Base-by-base conservation (phyloP, 768 basidiomycete species). In the Lactifluus piperatus region DNA sequence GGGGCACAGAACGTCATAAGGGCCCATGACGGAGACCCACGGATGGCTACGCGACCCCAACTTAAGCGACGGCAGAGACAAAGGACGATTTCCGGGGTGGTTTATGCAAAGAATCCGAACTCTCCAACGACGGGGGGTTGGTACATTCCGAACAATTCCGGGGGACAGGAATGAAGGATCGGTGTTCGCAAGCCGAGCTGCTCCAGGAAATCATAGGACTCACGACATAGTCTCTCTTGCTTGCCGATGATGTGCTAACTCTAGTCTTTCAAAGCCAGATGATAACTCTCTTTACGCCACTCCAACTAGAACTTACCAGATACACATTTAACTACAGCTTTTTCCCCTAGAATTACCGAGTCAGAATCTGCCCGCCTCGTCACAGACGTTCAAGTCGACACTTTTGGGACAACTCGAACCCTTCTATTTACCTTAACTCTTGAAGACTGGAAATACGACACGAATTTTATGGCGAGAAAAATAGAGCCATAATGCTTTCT, bases 331-430 rank as follows among this genome's bases (percentile, higher is more conserved):
- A 37, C 32, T 18, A 11, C 22, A 34, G n/a, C n/a, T n/a, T 20
- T 49, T 60, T 36, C 48, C 52, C 22, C 7, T 30, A 14, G 48
- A 60, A 51, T n/a, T n/a, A n/a, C n/a, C n/a, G n/a, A n/a, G n/a
- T n/a, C n/a, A n/a, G n/a, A 11, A 32, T 24, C 27, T 51, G 43
- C 9, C 4, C 9, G n/a, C 22, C 20, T 9, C 37, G 53, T 29
- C 26, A 13, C 9, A 34, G 45, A 46, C 52, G 14, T 48, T 37
- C 34, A 44, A 10, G 1, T 44, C 5, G 43, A 5, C 20, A 24
- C 43, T 6, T 44, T 43, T 26, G 29, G 30, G 41, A 13, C 13
- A 41, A 6, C 36, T 26, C 29, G 14, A 30, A n/a, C 39, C 18
- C n/a, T n/a, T n/a, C n/a, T n/a, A n/a, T 37, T 30, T 41, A 41